Conservation (phyloP, 2,329 filamentous ascomycete genomes). For the Coniella vitis region DNA sequence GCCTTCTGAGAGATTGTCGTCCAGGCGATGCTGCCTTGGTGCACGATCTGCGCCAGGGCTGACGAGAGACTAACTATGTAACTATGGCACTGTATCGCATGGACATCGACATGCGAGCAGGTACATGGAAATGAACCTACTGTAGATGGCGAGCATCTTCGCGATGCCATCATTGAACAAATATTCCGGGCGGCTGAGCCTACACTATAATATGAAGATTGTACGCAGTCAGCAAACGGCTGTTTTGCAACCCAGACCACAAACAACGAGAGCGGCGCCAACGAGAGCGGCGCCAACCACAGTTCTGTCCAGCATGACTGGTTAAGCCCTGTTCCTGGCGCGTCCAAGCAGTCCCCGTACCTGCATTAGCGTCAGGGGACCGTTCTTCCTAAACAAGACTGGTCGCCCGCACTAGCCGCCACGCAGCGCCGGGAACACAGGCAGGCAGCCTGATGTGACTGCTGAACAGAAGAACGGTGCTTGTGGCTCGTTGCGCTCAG, state of each 20-base stretch:
- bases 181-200: background rate
- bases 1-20: background rate
- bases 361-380: slow-evolving; percentile 18
- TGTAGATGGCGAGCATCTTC: too few relatives aligned
- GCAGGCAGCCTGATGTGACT: background rate
- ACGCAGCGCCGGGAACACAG: slow-evolving; percentile 1
- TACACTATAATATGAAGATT: too few relatives aligned
- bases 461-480: background rate
- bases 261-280: background rate
- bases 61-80: too few relatives aligned
- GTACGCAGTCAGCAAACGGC: background rate
- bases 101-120: too few relatives aligned
- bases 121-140: too few relatives aligned
- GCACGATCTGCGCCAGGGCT: background rate
- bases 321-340: slow-evolving; percentile 3
- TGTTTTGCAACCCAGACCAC: background rate
- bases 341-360: slow-evolving; percentile 12
- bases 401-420: slow-evolving; percentile 12
- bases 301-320: background rate
- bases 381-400: slow-evolving; percentile 17
- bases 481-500: background rate
- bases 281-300: background rate
- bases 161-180: background rate
- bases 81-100: too few relatives aligned
- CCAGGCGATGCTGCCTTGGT: background rate